Evolutionary conservation across 768 basidiomycete genomes (phyloP), one percentile per base, ranked within the genome.

Genomic region (Dentipellis sp.): DNA sequence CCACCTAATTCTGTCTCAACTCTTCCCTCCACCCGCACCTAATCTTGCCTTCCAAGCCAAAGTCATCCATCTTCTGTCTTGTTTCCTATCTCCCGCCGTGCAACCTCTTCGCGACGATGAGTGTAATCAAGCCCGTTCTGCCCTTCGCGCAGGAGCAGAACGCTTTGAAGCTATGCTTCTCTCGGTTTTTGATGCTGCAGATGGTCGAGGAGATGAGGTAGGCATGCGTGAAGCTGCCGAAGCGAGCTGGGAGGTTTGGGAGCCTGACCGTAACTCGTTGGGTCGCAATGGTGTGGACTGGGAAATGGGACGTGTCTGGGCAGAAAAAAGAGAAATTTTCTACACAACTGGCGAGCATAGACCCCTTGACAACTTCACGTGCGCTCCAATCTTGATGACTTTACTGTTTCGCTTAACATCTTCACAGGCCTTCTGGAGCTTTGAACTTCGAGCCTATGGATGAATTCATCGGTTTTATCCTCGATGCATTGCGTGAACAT

Each of bases 401-500:
- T 21, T 29, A 12, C 11, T 12, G 7, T 36, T 12, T 19, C 29
- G 37, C 29, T 22, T 22, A 22, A 14, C 17, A n/a, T 22, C 11
- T 34, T 34, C 11, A 19, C 37, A 63, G 62, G 17, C 38, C 50
- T 38, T 35, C 23, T 11, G 73, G 76, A 36, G 72, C 74, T 40
- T 78, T 98, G 36, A 84, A 91, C 66, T 97, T 99, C 66, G 86
- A 85, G 22, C 81, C 95, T 1, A 98, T 99, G 97, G 92, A 95
- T 66, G 78, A 74, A 19, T 98, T 94, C 70, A 93, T 98, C 74
- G 73, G 73, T 1, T 76, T 77, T 45, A 74, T 94, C 10, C 66
- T 94, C 6, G 66, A 71, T 8, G 76, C 87, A 4, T 76, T 97
- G 17, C 66, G 71, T 2, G 82, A 86, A 40, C 86, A 97, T 59